phyloP scores from a whole-genome alignment of 2,329 filamentous ascomycete genomes.

The Sclerotinia minor region DNA sequence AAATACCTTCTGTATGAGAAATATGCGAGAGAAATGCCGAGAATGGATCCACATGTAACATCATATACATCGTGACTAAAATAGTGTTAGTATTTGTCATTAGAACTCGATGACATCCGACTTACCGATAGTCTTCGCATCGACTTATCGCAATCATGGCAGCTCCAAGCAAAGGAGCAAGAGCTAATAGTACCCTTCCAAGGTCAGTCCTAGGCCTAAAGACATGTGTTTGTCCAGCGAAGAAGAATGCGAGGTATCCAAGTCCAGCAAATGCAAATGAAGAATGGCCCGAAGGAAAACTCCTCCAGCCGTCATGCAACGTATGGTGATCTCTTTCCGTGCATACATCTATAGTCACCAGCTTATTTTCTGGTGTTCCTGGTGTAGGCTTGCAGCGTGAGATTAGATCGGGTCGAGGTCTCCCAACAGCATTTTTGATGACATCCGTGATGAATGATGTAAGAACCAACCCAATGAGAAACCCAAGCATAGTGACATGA shows the following conservation, averaged over 20 bases:
- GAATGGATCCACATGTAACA: conserved; percentile 59
- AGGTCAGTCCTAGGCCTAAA: conserved; percentile 52
- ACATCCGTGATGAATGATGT: conserved; percentile 84
- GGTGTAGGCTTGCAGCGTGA: conserved; percentile 75
- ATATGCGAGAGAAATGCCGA: conserved; percentile 61
- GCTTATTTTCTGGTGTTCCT: conserved; percentile 50
- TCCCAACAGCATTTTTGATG: conserved; percentile 75
- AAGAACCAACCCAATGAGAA: conserved; percentile 73
- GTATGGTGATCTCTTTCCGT: conserved; percentile 67
- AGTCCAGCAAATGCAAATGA: conserved; percentile 78
- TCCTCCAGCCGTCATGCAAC: conserved; percentile 81
- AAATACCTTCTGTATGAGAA: conserved; percentile 68
- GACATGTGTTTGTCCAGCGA: conserved; percentile 65
- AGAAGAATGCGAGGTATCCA: conserved; percentile 70
- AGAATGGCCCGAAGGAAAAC: conserved; percentile 78
- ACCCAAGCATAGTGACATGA: conserved; percentile 80
- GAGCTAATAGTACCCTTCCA: conserved; percentile 56
- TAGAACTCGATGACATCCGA: not conserved
- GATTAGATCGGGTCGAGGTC: conserved; percentile 79
- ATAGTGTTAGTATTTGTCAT: conserved; percentile 9
- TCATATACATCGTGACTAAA: conserved; percentile 65
- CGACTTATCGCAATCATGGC: conserved; percentile 68
- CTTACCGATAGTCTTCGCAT: conserved; percentile 63
- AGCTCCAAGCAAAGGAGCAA: conserved; percentile 61
- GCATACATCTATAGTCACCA: conserved; percentile 69